Percentiles rank a stretch among this genome's conserved stretches.
Evolutionary conservation across 768 basidiomycete genomes (phyloP).

Genomic region (Harrya chromipes): DNA sequence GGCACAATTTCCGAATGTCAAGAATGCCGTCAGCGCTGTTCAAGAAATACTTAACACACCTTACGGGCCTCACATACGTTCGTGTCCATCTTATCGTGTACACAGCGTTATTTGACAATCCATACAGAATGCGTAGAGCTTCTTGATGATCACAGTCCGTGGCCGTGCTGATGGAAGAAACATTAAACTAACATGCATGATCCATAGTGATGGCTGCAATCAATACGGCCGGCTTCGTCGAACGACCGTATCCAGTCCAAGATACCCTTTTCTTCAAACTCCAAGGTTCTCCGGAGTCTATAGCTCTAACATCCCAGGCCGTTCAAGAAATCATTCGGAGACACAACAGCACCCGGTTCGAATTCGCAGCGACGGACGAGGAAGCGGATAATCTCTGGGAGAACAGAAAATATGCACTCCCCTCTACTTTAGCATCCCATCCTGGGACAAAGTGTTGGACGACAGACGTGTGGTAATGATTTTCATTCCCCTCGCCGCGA

Average conservation of each 20-base stretch:
- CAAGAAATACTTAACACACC: conserved; percentile 73
- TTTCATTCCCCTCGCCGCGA: not conserved
- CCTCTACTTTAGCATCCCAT: conserved; percentile 60
- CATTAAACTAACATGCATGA: not conserved
- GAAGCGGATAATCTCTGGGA: conserved; percentile 81
- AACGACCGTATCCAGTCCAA: conserved; percentile 58
- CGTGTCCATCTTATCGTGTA: conserved; percentile 21
- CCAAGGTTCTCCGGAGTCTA: conserved; percentile 65
- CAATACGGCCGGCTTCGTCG: conserved; percentile 60
- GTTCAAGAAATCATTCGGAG: conserved; percentile 61
- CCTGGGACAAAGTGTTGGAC: conserved; percentile 75
- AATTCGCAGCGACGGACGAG: conserved; percentile 69
- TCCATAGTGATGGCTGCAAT: conserved; percentile 71
- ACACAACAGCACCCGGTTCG: conserved; percentile 66
- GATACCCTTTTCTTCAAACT: conserved; percentile 93
- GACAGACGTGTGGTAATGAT: conserved; percentile 81
- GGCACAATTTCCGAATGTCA: conserved; percentile 80
- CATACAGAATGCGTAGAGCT: conserved; percentile 81
- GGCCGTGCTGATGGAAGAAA: not conserved
- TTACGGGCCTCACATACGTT: conserved; percentile 71
- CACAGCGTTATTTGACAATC: not conserved
- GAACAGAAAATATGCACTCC: conserved; percentile 81
- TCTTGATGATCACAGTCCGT: conserved; percentile 69
- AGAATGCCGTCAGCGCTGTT: conserved; percentile 75
- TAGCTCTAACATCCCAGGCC: conserved; percentile 54